Base-by-base conservation (phyloP, 768 basidiomycete species). In the Tricholoma furcatifolium region DNA sequence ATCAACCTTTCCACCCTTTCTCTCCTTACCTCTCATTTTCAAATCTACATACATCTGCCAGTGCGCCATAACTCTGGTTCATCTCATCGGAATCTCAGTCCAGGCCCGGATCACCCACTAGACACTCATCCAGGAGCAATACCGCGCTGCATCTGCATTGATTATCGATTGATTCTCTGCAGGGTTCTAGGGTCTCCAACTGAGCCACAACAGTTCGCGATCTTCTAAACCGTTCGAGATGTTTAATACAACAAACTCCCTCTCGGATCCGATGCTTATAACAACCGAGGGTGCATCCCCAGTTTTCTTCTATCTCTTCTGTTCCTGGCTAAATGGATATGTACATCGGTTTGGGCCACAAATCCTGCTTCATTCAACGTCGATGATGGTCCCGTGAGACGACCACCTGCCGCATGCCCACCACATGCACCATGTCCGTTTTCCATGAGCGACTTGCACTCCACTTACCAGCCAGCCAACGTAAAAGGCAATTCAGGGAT, bases 121-220 rank as follows among this genome's bases (percentile, higher is more conserved):
- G 18, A 40, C 20, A 35, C 39, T 18, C 20, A 17, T 15, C n/a
- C n/a, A 24, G 24, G 18, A 18, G 17, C 11, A 15, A 10, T 38
- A 30, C 20, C 18, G 20, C 31, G 30, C 15, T 50, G 23, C 30
- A 15, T 27, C 11, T 47, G 36, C 24, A 43, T 36, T 53, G 60
- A 62, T 62, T 57, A 62, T 57, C 60, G 60, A 62, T 62, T 40
- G 60, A 57, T 60, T 54, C 47, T 43, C 21, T 20, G 8, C 41
- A 23, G 23, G 23, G 17, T 20, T 23, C 39, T 7, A 21, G 35
- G 49, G 44, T 15, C 31, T 39, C n/a, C n/a, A n/a, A n/a, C n/a
- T n/a, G n/a, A n/a, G n/a, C n/a, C n/a, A n/a, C n/a, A n/a, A n/a
- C n/a, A n/a, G n/a, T n/a, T n/a, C n/a, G n/a, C n/a, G n/a, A n/a